Evolutionary conservation across 805 yeast species (phyloP), one percentile per base, ranked within the genome.

Genomic region (Lipomyces spencermartinsiae): DNA sequence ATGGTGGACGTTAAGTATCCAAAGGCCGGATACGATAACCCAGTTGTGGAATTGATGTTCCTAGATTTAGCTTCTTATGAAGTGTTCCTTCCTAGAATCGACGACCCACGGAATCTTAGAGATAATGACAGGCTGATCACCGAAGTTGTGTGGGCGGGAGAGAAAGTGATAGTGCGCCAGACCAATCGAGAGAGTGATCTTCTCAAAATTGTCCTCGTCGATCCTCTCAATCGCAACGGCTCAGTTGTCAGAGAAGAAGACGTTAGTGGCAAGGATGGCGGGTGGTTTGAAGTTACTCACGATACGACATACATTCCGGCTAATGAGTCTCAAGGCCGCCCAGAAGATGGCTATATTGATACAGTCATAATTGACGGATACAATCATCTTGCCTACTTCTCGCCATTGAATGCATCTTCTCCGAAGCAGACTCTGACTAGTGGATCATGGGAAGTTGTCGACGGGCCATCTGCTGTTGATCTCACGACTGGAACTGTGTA

Each of bases 371-470:
- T 75, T 7, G 78, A 80, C 59, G 88, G 88, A 0, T 86, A 83
- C 77, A 83, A 83, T 70, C 99, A 95, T 78, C 81, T 95, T 70
- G 98, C 93, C 0, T 93, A 90, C 78, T 95, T 87, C 76, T 81
- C 91, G 1, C 95, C 97, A 4, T 86, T 92, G 1, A 81, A 83
- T 33, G 77, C 89, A 4, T 70, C 86, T 0, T 78, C 79, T 16
- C 92, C 92, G 2, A 72, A 73, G 59, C 74, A 74, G 1, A 76
- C 89, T 29, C 83, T 97, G 59, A 91, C 95, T 0, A 66, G 78
- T 2, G 99, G 99, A 6, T 79, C 84, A 0, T 95, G 97, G 97
- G 99, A 95, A 78, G 97, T 95, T n/a, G 90, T 86, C 34, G 84
- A 82, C 69, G 93, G 92, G 1, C 87, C 90, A 1, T 80, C 89